phyloP scores from a whole-genome alignment of 1,139 yeast species.

The Saccharomycopsis crataegensis region DNA sequence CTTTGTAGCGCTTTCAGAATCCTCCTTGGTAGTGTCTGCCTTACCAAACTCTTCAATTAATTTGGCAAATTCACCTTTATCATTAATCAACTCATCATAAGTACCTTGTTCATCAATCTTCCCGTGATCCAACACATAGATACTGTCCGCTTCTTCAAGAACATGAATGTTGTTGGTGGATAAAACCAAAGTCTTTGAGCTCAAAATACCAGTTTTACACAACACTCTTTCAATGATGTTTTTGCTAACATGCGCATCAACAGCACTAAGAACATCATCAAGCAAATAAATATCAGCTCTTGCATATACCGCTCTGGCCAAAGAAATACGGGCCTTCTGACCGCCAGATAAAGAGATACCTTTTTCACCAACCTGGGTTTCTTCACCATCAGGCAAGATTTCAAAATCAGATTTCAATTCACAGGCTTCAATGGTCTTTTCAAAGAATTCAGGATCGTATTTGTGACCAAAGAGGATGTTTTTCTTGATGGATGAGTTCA shows the following conservation, averaged over 20 bases:
- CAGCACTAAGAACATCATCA: conserved; percentile 79
- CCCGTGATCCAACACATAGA: conserved; percentile 55
- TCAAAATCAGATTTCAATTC: conserved; percentile 63
- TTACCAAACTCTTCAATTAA: conserved; percentile 54
- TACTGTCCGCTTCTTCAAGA: conserved; percentile 55
- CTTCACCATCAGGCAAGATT: conserved; percentile 74
- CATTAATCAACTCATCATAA: conserved; percentile 40
- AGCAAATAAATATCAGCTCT: conserved; percentile 73
- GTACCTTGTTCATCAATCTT: conserved; percentile 54
- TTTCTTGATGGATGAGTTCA: conserved; percentile 66
- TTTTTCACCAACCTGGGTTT: conserved; percentile 81
- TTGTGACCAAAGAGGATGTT: conserved; percentile 75
- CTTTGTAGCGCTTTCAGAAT: conserved; percentile 20
- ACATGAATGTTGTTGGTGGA: conserved; percentile 79
- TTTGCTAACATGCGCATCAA: conserved; percentile 77
- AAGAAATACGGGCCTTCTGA: conserved; percentile 78
- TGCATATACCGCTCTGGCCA: conserved; percentile 84
- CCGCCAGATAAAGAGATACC: conserved; percentile 89
- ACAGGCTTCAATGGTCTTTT: conserved; percentile 67
- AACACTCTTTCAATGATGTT: conserved; percentile 54
- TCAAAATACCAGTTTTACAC: conserved; percentile 55
- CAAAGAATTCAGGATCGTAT: conserved; percentile 61
- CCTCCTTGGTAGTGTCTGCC: conserved; percentile 22
- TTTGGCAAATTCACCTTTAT: conserved; percentile 39
- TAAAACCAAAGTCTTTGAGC: conserved; percentile 64